Conservation (phyloP, 1,139 yeast genomes). For the Candida tetrigidarum region DNA sequence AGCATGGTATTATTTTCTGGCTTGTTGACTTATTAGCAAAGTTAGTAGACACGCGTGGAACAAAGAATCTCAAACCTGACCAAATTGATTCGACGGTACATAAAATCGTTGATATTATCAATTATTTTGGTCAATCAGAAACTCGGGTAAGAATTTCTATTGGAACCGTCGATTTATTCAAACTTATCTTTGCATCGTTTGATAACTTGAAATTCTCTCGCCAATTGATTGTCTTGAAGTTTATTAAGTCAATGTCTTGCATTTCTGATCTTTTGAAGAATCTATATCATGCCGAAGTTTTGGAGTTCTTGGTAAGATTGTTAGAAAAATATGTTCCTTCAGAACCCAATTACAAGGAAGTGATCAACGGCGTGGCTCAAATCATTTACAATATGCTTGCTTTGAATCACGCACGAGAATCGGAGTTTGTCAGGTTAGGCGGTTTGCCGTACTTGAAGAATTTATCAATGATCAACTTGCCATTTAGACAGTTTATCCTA, state of each 20-base stretch:
- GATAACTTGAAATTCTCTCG: slow-evolving; percentile 33
- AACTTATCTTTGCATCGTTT: slow-evolving; percentile 45
- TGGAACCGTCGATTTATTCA: slow-evolving; percentile 49
- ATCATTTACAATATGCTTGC: slow-evolving; percentile 61
- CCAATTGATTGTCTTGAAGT: slow-evolving; percentile 45
- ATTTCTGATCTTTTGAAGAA: slow-evolving; percentile 37
- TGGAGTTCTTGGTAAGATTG: slow-evolving; percentile 41
- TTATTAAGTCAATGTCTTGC: slow-evolving; percentile 47
- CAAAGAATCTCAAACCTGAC: slow-evolving; percentile 22
- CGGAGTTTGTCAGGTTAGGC: slow-evolving; percentile 57
- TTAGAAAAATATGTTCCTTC: slow-evolving; percentile 33
- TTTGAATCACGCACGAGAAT: slow-evolving; percentile 55
- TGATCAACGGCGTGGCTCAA: slow-evolving; percentile 47
- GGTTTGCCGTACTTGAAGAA: slow-evolving; percentile 54
- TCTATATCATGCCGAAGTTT: slow-evolving; percentile 45
- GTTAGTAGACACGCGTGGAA: slow-evolving; percentile 18
- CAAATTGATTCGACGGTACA: slow-evolving; percentile 35
- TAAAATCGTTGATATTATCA: slow-evolving; percentile 42
- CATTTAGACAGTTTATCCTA: slow-evolving; percentile 62
- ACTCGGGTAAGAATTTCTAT: slow-evolving; percentile 43
- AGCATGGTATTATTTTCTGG: slow-evolving; percentile 55
- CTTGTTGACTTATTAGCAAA: slow-evolving; percentile 47
- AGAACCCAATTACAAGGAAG: slow-evolving; percentile 40
- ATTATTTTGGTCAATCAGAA: slow-evolving; percentile 48
- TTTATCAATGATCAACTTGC: slow-evolving; percentile 49